phyloP scores from a whole-genome alignment of 805 yeast genomes.

The Myxozyma neglecta region DNA sequence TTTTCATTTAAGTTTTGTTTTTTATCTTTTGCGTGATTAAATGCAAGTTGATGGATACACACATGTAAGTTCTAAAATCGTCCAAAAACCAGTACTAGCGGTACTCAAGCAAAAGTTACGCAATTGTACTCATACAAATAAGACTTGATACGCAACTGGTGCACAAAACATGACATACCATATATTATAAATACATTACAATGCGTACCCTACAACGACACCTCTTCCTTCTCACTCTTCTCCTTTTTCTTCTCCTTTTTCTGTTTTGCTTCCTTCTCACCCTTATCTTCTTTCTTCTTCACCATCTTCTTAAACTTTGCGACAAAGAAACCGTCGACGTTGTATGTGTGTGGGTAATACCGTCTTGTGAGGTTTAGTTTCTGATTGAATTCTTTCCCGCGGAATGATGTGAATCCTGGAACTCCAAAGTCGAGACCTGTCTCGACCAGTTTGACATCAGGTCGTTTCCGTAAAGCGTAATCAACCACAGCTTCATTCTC shows the following conservation, averaged over 20 bases:
- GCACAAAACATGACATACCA: no score
- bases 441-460: constrained; percentile 91
- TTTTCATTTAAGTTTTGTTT: no score
- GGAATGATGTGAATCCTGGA: constrained; percentile 88
- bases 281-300: constrained; percentile 6
- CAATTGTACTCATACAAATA: no score
- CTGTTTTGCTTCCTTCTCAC: neutral
- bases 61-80: no score
- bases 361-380: constrained; percentile 80
- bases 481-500: constrained; percentile 99
- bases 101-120: no score
- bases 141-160: no score
- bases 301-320: constrained; percentile 85
- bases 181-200: no score
- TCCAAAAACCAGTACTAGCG: no score
- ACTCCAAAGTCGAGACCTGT: constrained; percentile 91
- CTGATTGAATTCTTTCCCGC: constrained; percentile 88
- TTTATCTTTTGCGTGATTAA: no score
- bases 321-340: constrained; percentile 97
- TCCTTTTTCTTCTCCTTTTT: neutral
- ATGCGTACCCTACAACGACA: no score
- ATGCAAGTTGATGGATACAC: no score
- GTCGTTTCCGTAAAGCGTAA: constrained; percentile 92
- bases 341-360: constrained; percentile 97
- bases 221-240: neutral